phyloP scores from a whole-genome alignment of 2,329 filamentous ascomycete species.

The Phialophora tarda region DNA sequence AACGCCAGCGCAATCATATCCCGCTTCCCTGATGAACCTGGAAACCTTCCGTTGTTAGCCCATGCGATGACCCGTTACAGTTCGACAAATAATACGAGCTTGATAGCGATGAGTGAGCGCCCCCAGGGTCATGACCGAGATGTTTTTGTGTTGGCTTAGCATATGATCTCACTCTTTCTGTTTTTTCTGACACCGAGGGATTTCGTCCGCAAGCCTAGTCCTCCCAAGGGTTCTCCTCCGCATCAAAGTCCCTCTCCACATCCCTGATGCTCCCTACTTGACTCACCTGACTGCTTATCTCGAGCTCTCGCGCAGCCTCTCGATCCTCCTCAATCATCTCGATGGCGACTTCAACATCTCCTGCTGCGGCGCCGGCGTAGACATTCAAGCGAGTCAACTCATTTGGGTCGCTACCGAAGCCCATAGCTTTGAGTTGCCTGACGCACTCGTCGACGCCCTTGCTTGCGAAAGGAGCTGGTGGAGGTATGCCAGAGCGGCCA shows the following conservation, averaged over 20 bases:
- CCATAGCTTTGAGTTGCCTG: conserved; percentile 48
- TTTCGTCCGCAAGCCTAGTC: background rate
- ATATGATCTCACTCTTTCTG: background rate
- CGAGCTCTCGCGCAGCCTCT: conserved; percentile 39
- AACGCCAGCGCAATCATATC: background rate
- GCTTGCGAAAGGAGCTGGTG: conserved; percentile 20
- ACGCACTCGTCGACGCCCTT: conserved; percentile 45
- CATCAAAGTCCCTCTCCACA: conserved; percentile 10
- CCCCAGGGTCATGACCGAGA: too few relatives aligned
- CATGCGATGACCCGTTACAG: background rate
- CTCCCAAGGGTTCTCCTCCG: conserved; percentile 12
- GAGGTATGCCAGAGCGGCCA: conserved; percentile 11
- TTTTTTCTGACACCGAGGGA: background rate
- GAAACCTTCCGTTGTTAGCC: background rate
- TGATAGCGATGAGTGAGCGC: background rate
- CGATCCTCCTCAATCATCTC: conserved; percentile 59
- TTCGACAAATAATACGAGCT: background rate
- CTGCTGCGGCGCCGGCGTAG: conserved; percentile 53
- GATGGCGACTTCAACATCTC: conserved; percentile 53
- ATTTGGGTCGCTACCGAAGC: conserved; percentile 48
- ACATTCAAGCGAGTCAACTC: conserved; percentile 49
- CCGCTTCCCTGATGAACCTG: background rate
- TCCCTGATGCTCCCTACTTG: background rate
- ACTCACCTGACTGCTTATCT: conserved; percentile 1
- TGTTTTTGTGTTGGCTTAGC: background rate